Base-by-base conservation (phyloP, 108 stramenopile species). In the Fragilariopsis cylindrus region DNA sequence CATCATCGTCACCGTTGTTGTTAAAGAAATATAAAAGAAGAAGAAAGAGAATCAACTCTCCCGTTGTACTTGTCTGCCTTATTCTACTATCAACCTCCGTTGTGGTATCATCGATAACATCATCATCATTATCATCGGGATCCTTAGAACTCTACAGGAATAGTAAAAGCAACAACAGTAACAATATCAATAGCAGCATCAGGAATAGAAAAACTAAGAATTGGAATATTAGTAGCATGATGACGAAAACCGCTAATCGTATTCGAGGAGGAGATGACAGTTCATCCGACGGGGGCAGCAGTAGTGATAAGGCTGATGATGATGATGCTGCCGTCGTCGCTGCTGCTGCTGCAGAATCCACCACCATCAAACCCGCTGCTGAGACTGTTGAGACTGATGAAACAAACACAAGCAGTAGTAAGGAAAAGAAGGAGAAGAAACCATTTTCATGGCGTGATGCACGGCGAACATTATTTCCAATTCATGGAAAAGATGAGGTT, bases 401-500 rank as follows among this genome's bases (percentile, higher is more conserved):
- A 7, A 15, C 57, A 16, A 60, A 60, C 58, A 40, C 39, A 4
- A 11, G 19, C 58, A 40, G 11, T 60, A 56, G 55, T 19, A 56
- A 56, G 8, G 7, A 42, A 45, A 9, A 21, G 13, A n/a, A 42
- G 13, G 39, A 42, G 42, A 63, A 63, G 16, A 43, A 41, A 45
- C 15, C 62, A 8, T 63, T 63, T 63, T 63, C 67, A 12, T 68
- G 48, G 48, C n/a, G 21, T 39, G 67, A 68, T 7, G 67, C 67
- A 19, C 79, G 90, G 41, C 75, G 88, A 54, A 87, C 91, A 7
- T 15, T 97, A 7, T 97, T 97, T 73, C 96, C 96, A 1, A 91
- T 97, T 70, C 81, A 93, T 62, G 92, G 90, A 50, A 74, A 87
- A 19, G 71, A 95, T 12, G 98, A 98, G 73, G 76, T 96, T 16